phyloP scores from a whole-genome alignment of 805 yeast species.

The Priceomyces carsonii region DNA sequence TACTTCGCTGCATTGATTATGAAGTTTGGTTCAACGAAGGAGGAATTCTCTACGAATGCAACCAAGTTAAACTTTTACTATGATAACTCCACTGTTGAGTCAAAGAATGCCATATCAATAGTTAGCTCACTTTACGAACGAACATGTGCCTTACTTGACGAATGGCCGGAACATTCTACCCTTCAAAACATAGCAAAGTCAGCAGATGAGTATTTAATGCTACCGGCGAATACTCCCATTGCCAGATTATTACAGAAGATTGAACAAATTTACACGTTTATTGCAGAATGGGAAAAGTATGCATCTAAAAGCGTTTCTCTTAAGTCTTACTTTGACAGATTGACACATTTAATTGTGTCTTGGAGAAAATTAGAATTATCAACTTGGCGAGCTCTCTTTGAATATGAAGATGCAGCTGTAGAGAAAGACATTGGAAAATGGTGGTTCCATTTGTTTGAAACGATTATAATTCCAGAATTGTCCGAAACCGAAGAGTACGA shows the following conservation, averaged over 20 bases:
- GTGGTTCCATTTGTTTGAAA: slow-evolving; percentile 92
- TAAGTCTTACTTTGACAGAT: slow-evolving; percentile 49
- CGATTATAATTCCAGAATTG: slow-evolving; percentile 57
- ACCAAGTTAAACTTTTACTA: slow-evolving; percentile 56
- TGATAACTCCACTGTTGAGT: slow-evolving; percentile 61
- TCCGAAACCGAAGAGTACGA: slow-evolving; percentile 28
- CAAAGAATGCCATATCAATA: slow-evolving; percentile 55
- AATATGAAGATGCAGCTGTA: slow-evolving; percentile 54
- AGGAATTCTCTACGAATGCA: slow-evolving; percentile 15
- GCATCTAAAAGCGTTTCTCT: slow-evolving; percentile 79
- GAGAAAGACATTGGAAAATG: slow-evolving; percentile 65
- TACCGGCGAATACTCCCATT: slow-evolving; percentile 68
- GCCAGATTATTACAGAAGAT: slow-evolving; percentile 76
- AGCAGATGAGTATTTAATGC: slow-evolving; percentile 63
- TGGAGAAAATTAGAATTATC: slow-evolving; percentile 90
- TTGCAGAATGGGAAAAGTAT: slow-evolving; percentile 92
- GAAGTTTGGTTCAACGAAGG: slow-evolving; percentile 18
- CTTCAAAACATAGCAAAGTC: slow-evolving; percentile 65
- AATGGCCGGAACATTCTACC: slow-evolving; percentile 97
- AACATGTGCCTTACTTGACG: slow-evolving; percentile 48
- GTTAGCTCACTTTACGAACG: slow-evolving; percentile 28
- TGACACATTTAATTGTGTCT: slow-evolving; percentile 71
- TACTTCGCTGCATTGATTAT: slow-evolving; percentile 18
- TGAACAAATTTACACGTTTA: slow-evolving; percentile 80
- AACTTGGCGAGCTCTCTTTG: slow-evolving; percentile 80